Base-by-base conservation (phyloP, 2,329 filamentous ascomycete genomes). In the Thelonectria blattea region DNA sequence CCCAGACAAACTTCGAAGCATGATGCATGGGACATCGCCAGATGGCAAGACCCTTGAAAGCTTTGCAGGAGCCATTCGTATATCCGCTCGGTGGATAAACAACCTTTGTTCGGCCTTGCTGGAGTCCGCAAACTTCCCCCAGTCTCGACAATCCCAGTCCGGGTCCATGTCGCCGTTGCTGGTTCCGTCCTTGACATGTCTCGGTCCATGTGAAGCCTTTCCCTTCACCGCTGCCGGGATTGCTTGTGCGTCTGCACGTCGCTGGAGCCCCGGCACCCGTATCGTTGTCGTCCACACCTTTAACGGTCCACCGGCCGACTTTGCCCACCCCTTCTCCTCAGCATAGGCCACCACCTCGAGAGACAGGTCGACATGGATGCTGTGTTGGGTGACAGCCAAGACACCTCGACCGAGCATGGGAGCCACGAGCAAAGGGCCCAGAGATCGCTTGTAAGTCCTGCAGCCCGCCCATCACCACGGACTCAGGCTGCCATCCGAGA, bases 371-470 rank as follows among this genome's bases (percentile, higher is more conserved):
- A 63, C 63, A 68, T 68, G 66, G 66, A 51, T 69, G 52, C 52
- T 56, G 41, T 48, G 51, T 32, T 61, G 48, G 20, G 64, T 68
- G 66, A 69, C 68, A 70, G 61, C 58, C 65, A 63, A 48, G 46
- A 50, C 56, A 57, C 60, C 56, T 67, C 54, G 39, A 63, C 58
- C 46, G 32, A 60, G 58, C 68, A 71, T 71, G 68, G 68, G 65
- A 70, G 66, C 68, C 68, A 70, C 66, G 68, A 70, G 68, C 61
- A 56, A 55, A 62, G 46, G 56, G 50, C 52, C 60, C 55, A 62
- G 46, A 61, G 60, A 63, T 64, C 54, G 55, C 63, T 63, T 64
- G 57, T 50, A 30, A 56, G 43, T 56, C 60, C 60, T 59, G 52
- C 56, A 59, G 42, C 41, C 39, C n/a, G 43, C 24, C n/a, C 20